Base-by-base conservation (phyloP, 2,329 filamentous ascomycete species). In the Colletotrichum sansevieriae region DNA sequence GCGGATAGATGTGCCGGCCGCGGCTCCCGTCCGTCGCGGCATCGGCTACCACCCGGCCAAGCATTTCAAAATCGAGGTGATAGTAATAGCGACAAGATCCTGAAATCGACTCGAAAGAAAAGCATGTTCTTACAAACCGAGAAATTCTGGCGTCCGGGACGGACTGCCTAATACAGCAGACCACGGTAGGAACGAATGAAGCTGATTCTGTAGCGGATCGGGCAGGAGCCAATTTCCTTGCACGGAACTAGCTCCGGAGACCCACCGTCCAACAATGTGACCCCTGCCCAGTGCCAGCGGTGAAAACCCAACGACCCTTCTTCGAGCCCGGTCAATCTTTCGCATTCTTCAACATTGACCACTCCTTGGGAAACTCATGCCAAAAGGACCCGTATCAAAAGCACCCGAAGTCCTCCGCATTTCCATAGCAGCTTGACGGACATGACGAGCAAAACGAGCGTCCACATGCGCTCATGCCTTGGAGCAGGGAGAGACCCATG, bases 251-350 rank as follows among this genome's bases (percentile, higher is more conserved):
- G 10, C 65, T 51, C 62, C 62, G 62, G 33, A 18, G 55, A 37
- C 41, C 41, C 66, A 55, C 62, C 62, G 47, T 62, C 49, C 62
- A 65, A 49, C 47, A 68, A 11, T 15, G 37, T 39, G 37, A 39
- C 25, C 55, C 47, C 29, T 60, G 49, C 66, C 49, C 22, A 51
- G 25, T 52, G 49, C 66, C 55, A 62, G 66, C 66, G 66, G 62
- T 66, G 66, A 65, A 65, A 65, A 35, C 56, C 29, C 20, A 41
- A 25, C 58, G n/a, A 13, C 37, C 13, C 22, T 11, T 12, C 39
- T 44, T 57, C 37, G 18, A 8, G 35, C 12, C 43, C 51, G 46
- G 35, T 13, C 35, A 25, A 18, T 15, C 18, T 46, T 18, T 41
- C 41, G 52, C 20, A 9, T 11, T 56, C 54, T 47, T 22, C 49